A percentile compares a stretch with the other conserved stretches of the same genome.
These are phyloP conservation scores for Austroboletus festivus DNA, from an alignment of 768 basidiomycete genomes.

Conservation along the genomic window DNA sequence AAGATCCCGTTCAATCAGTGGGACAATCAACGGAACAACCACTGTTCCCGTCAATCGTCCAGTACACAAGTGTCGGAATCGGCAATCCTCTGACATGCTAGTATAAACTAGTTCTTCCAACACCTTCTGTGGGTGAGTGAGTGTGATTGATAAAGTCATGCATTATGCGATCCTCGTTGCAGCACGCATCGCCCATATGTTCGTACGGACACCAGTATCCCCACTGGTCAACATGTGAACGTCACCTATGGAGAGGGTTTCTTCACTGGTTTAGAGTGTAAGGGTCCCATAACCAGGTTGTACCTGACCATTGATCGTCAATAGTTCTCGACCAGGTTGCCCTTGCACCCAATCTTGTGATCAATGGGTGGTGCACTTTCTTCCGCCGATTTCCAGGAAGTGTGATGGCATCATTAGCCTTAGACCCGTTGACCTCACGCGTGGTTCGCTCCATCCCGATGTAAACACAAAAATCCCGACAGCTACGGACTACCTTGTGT, in stretches of 20 bases:
- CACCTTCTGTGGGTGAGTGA: conserved; percentile 24
- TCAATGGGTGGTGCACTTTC: conserved; percentile 27
- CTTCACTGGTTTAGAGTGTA: conserved; percentile 37
- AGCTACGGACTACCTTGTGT: conserved; percentile 23
- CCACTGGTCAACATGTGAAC: conserved; percentile 21
- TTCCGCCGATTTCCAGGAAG: conserved; percentile 14
- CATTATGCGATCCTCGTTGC: neutral
- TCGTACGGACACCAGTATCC: conserved; percentile 20
- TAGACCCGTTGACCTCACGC: conserved; percentile 22
- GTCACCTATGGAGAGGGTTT: conserved; percentile 8
- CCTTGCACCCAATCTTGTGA: conserved; percentile 22
- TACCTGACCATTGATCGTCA: neutral
- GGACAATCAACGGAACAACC: conserved; percentile 1
- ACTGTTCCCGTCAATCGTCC: conserved; percentile 11
- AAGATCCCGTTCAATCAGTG: conserved; percentile 3
- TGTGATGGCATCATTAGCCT: conserved; percentile 30
- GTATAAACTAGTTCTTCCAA: conserved; percentile 33
- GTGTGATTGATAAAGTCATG: neutral
- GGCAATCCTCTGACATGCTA: conserved; percentile 28
- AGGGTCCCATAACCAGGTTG: neutral
- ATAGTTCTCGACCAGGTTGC: conserved; percentile 27
- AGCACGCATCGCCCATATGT: conserved; percentile 21
- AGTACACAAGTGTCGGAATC: conserved; percentile 27
- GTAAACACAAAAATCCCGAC: conserved; percentile 17
- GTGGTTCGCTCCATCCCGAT: conserved; percentile 2